These are phyloP conservation scores for Fusarium sp. DNA, from an alignment of 2,329 filamentous ascomycete genomes.

Conservation along the genomic window DNA sequence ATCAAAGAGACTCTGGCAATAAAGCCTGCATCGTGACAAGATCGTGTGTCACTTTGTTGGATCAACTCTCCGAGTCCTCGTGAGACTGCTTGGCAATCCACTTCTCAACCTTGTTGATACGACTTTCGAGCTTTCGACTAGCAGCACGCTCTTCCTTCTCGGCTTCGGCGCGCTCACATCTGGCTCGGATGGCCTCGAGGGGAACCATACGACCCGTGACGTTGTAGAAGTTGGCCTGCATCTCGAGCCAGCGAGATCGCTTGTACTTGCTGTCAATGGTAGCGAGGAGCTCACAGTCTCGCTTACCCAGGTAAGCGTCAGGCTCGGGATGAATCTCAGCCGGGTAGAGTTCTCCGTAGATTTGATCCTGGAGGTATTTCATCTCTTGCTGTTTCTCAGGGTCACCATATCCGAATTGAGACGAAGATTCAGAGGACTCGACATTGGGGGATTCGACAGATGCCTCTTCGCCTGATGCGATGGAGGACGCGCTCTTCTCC, in stretches of 20 bases:
- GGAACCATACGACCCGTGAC: slow-evolving; percentile 60
- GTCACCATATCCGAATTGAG: slow-evolving; percentile 33
- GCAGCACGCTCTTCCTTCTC: slow-evolving; percentile 18
- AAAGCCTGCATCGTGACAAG: slow-evolving; percentile 1
- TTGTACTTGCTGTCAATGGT: slow-evolving; percentile 54
- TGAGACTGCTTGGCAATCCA: slow-evolving; percentile 38
- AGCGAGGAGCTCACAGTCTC: slow-evolving; percentile 56
- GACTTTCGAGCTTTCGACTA: slow-evolving; percentile 7
- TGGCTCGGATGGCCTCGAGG: slow-evolving; percentile 55
- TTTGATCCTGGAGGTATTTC: slow-evolving; percentile 52
- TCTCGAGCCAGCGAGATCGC: slow-evolving; percentile 57
- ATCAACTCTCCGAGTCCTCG: slow-evolving; percentile 11
- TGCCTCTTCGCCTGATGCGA: slow-evolving; percentile 49
- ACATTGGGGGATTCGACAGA: slow-evolving; percentile 45
- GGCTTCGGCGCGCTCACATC: slow-evolving; percentile 52
- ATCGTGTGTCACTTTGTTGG: background rate
- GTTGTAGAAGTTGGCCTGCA: slow-evolving; percentile 62
- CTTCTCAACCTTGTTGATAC: slow-evolving; percentile 31
- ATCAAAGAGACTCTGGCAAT: slow-evolving; percentile 7
- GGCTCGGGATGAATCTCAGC: slow-evolving; percentile 37
- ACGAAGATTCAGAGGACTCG: slow-evolving; percentile 35
- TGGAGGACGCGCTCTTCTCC: slow-evolving; percentile 10
- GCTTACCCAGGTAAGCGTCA: slow-evolving; percentile 47
- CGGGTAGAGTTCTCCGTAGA: slow-evolving; percentile 53
- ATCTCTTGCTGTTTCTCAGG: slow-evolving; percentile 45